Conservation (phyloP, 345 rosid genomes). For the Boechera divaricarpa region DNA sequence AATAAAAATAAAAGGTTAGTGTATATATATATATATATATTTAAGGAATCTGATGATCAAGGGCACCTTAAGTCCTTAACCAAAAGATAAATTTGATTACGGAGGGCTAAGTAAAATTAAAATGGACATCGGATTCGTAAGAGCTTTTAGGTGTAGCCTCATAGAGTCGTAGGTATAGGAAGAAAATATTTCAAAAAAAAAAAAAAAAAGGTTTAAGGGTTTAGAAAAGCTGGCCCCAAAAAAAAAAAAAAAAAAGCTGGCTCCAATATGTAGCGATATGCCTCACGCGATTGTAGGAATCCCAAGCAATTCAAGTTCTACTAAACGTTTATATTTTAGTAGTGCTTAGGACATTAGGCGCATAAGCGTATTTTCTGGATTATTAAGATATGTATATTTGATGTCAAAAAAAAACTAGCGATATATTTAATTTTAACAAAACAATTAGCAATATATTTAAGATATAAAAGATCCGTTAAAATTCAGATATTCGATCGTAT, state of each 20-base stretch:
- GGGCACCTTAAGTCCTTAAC: not conserved
- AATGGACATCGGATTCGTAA: conserved; percentile 73
- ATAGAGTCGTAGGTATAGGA: conserved; percentile 37
- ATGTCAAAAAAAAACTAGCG: too few species aligned
- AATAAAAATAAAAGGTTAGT: not conserved
- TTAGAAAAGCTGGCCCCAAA: conserved; percentile 59
- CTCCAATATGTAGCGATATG: conserved; percentile 52
- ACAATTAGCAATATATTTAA: too few species aligned
- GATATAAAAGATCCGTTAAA: too few species aligned
- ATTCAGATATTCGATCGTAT: not conserved
- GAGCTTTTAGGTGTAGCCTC: conserved; percentile 34
- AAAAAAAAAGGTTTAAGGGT: conserved; percentile 44
- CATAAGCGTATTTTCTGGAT: not conserved
- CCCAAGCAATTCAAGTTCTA: conserved; percentile 58
- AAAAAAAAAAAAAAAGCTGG: conserved; percentile 49
- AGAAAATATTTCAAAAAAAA: conserved; percentile 7
- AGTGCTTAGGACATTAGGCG: not conserved
- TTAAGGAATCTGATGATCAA: not conserved
- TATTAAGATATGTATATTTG: too few species aligned
- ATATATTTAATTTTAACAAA: too few species aligned
- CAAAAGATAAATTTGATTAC: conserved; percentile 5
- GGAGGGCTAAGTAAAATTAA: conserved; percentile 13
- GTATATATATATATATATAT: not conserved
- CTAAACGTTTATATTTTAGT: conserved; percentile 28
- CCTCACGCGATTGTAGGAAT: conserved; percentile 58